A percentile compares a stretch with the other conserved stretches of the same genome.
Conservation (phyloP, 148 eudicot genomes). For the Gaultheria prostrata region DNA sequence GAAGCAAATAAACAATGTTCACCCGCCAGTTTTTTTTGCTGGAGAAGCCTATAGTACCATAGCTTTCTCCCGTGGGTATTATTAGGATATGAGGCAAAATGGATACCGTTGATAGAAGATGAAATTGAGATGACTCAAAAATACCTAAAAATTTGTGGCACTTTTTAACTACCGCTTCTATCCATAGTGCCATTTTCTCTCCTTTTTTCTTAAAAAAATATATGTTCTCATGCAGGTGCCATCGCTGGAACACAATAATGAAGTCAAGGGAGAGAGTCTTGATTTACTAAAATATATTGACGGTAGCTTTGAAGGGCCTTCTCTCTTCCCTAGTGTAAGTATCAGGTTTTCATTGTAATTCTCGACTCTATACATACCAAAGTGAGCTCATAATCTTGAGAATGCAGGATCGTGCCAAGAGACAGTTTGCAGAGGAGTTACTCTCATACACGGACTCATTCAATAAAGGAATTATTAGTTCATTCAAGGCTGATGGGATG, state of each 20-base stretch:
- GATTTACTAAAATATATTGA: conserved; percentile 69
- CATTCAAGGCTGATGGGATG: conserved; percentile 49
- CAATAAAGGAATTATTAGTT: conserved; percentile 45
- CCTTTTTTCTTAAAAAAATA: background rate
- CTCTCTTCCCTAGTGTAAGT: conserved; percentile 59
- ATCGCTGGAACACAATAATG: conserved; percentile 70
- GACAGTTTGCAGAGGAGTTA: conserved; percentile 54
- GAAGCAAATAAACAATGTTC: background rate
- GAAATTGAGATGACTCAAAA: background rate
- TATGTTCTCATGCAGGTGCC: conserved; percentile 53
- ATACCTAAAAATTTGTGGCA: background rate
- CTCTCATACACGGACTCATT: conserved; percentile 50
- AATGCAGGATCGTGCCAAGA: conserved; percentile 56
- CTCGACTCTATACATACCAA: background rate
- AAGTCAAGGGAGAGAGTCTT: conserved; percentile 76
- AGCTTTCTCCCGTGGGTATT: background rate
- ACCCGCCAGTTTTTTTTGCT: background rate
- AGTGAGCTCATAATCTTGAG: background rate
- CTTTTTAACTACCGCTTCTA: background rate
- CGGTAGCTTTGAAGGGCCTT: conserved; percentile 69
- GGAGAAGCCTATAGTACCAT: background rate
- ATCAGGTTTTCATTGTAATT: background rate
- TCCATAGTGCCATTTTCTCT: background rate
- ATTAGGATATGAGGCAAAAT: background rate
- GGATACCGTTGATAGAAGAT: background rate